These are phyloP conservation scores for Noccaea caerulescens DNA, from an alignment of 345 rosid genomes.

Conservation along the genomic window DNA sequence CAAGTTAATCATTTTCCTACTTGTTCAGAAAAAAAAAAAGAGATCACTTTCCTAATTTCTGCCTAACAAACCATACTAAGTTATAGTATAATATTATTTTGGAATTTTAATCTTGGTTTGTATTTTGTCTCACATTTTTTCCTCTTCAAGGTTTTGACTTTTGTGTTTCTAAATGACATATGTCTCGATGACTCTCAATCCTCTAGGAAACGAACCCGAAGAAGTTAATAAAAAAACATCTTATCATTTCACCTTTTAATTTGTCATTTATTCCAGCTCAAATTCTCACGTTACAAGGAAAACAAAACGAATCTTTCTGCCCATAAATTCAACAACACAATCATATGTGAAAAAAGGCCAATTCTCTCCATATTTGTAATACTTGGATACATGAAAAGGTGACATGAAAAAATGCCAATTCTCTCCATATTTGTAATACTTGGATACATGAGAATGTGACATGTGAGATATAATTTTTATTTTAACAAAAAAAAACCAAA, in stretches of 20 bases:
- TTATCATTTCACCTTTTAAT: background rate
- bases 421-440: too few species aligned
- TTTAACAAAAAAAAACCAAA: too few species aligned
- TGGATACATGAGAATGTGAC: too few species aligned
- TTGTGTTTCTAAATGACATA: background rate
- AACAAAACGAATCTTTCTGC: background rate
- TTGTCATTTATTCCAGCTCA: conserved; percentile 24
- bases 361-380: too few species aligned
- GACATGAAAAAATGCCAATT: too few species aligned
- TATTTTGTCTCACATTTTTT: background rate
- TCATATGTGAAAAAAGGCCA: too few species aligned
- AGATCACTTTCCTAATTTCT: background rate
- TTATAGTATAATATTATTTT: background rate
- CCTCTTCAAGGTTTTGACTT: conserved; percentile 16
- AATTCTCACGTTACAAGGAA: conserved; percentile 23
- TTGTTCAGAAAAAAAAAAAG: too few species aligned
- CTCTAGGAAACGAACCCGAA: conserved; percentile 1
- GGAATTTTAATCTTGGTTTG: background rate
- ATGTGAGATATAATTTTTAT: too few species aligned
- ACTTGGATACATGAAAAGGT: too few species aligned
- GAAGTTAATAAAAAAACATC: background rate
- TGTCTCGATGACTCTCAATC: background rate
- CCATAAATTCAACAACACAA: conserved; percentile 7
- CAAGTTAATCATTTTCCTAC: background rate
- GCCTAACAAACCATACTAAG: background rate